Evolutionary conservation across 1,284 basidiomycete species (phyloP), one percentile per base, ranked within the genome.

Genomic region (Chalciporus piperatoides): DNA sequence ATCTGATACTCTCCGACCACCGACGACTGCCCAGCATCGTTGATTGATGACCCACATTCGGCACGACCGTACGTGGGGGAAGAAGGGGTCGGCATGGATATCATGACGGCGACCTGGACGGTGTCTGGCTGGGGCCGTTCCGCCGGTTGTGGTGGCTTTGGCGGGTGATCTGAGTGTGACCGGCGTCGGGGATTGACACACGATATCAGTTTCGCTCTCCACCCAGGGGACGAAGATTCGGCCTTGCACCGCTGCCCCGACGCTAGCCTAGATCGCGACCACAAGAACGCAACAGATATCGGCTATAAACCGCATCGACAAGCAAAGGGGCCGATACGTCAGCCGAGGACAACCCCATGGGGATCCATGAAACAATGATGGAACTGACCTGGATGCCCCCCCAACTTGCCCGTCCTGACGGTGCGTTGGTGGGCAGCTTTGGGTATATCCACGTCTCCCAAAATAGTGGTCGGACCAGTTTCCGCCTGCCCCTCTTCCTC

Each of bases 81-180:
- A 3, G 49, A 41, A 0, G 49, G 56, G 8, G 49, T 50, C 2
- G 68, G 68, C 69, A 71, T 71, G 12, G 56, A 56, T 12, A 70
- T 59, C 56, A 70, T 56, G 42, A 71, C 56, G 1, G 61, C 62
- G 17, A 70, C 53, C 44, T 67, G 63, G 19, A 70, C 39, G 4
- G 58, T 54, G 40, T 65, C 56, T 6, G 57, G 54, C 4, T 48
- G 46, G 5, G 51, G 48, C 8, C 51, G 48, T 25, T 41, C 42
- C 14, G 41, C 41, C 6, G 52, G 48, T 6, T 50, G 48, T 6
- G 48, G 45, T 6, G 53, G 54, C 33, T 24, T 53, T 6, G 56
- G 44, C 2, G 51, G 17, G 4, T 25, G 24, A 8, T 48, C 49
- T 8, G 5, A 14, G 14, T 17, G 49, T 21, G 49, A 2, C 10